Evolutionary conservation across 2,329 filamentous ascomycete genomes (phyloP), one percentile per base, ranked within the genome.

Genomic region (Colletotrichum lentis): DNA sequence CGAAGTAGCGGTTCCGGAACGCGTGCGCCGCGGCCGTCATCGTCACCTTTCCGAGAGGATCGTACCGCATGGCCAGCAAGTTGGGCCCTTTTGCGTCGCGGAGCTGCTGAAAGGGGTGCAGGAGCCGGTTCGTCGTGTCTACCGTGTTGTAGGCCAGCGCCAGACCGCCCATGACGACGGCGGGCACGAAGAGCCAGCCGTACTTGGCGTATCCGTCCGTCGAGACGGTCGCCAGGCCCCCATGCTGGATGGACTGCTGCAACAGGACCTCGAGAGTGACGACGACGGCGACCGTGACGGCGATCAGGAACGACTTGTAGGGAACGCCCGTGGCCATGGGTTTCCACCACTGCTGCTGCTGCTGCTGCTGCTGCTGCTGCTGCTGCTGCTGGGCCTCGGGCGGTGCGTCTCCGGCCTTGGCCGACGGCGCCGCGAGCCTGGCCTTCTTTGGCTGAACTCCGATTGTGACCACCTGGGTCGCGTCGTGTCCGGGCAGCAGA

Each of bases 201-300:
- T 50, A 60, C 10, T 50, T 60, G 31, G 22, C n/a, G 27, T 60
- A 60, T 8, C 44, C 57, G 11, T 60, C 57, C 1, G 7, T 49
- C 12, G 57, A 41, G 12, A 59, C 56, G 5, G 10, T 16, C 1
- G n/a, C 43, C 24, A 59, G 7, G 3, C 56, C 56, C 16, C 46
- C 27, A 16, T 41, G 18, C 18, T 37, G 41, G 16, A 47, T 12
- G 11, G 56, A 59, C 3, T 35, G 41, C 5, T 59, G 56, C 24
- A 59, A 16, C 11, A 59, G 6, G 5, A 27, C 46, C n/a, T 59
- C 56, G 6, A 59, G 14, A 12, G 56, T 24, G 8, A 24, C 56
- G 11, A 59, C 20, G 18, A 59, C 14, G 6, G 6, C 18, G 11
- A 49, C 5, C 3, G 56, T 47, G 31, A 49, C 14, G 20, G 8